Percentiles rank a stretch among this genome's conserved stretches.
These are phyloP conservation scores for Corrigiola litoralis DNA, from an alignment of 179 eudicot genomes.

Conservation along the genomic window DNA sequence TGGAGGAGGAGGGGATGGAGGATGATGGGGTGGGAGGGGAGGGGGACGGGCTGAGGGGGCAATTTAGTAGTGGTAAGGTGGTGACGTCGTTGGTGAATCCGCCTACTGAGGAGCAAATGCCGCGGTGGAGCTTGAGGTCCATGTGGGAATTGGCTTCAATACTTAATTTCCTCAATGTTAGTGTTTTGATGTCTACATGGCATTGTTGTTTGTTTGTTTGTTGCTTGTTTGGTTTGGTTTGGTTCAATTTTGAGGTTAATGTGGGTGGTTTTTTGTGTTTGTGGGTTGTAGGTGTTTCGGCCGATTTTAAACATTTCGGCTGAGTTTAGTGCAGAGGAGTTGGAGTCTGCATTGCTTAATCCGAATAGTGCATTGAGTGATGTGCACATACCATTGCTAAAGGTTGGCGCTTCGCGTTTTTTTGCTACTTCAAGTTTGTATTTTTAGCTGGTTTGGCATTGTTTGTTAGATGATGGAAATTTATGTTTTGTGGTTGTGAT, in stretches of 20 bases:
- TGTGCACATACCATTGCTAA: conserved; percentile 80
- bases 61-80: conserved; percentile 46
- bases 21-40: conserved; percentile 23
- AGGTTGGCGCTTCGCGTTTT: conserved; percentile 51
- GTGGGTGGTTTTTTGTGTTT: conserved; percentile 19
- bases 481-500: background rate
- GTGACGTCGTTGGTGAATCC: conserved; percentile 53
- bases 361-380: conserved; percentile 81
- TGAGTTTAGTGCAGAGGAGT: conserved; percentile 89
- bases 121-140: conserved; percentile 61
- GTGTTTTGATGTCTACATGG: conserved; percentile 5
- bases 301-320: conserved; percentile 62
- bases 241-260: conserved; percentile 11
- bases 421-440: background rate
- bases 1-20: conserved; percentile 18
- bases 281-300: conserved; percentile 63
- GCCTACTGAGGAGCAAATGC: conserved; percentile 49
- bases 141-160: conserved; percentile 94
- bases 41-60: conserved; percentile 37
- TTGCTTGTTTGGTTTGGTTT: conserved; percentile 9
- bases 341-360: conserved; percentile 83
- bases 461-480: conserved; percentile 3
- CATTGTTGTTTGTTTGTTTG: background rate
- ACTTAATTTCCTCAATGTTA: conserved; percentile 76
- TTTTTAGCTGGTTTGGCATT: background rate